These are phyloP conservation scores for Didymella sp. DNA, from an alignment of 2,329 filamentous ascomycete species.

Conservation along the genomic window DNA sequence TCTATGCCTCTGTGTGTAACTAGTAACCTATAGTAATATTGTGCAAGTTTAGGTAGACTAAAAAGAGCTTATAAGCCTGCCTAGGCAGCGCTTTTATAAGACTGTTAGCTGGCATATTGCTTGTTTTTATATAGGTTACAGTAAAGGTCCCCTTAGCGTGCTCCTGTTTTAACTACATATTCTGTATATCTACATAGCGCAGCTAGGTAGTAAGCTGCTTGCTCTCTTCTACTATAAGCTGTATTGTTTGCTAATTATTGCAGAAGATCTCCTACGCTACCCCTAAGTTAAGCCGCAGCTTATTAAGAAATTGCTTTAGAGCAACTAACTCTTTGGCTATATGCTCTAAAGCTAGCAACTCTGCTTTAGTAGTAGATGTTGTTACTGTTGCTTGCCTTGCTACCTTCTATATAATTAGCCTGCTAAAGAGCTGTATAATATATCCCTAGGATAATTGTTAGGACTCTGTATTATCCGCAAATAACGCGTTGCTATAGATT, in stretches of 20 bases:
- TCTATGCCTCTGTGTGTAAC: too few relatives aligned
- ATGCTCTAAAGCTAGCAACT: background rate
- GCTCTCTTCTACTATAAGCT: background rate
- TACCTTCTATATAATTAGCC: background rate
- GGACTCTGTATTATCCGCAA: background rate
- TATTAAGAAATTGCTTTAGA: background rate
- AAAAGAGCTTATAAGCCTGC: too few relatives aligned
- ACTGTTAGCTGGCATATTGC: too few relatives aligned
- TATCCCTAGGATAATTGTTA: background rate
- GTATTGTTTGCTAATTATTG: background rate
- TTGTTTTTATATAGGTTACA: too few relatives aligned
- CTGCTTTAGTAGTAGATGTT: background rate
- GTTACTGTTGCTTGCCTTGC: background rate
- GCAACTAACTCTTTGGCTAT: background rate
- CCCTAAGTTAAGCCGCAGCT: background rate
- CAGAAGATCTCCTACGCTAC: background rate
- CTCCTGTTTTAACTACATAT: background rate
- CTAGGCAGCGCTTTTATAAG: too few relatives aligned
- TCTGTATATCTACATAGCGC: background rate
- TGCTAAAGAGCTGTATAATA: background rate
- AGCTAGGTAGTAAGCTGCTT: background rate
- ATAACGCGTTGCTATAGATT: background rate
- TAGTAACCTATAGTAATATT: too few relatives aligned
- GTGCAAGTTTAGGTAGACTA: too few relatives aligned
- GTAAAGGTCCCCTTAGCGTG: background rate